phyloP scores from a whole-genome alignment of 495 filamentous ascomycete species.

The Elaphomyces granulatus region DNA sequence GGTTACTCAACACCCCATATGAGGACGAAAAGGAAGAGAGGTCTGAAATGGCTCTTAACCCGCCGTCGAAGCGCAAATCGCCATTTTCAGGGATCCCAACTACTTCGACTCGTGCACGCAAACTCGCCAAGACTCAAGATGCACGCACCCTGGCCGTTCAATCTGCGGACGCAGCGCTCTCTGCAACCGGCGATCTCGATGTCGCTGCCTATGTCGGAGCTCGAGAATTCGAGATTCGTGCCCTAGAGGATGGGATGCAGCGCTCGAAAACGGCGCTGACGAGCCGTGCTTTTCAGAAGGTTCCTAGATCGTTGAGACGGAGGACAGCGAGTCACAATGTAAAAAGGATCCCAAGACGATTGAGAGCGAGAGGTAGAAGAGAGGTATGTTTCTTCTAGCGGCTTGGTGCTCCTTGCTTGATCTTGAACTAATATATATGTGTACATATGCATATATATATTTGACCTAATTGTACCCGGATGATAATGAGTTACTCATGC shows the following conservation, averaged over 20 bases:
- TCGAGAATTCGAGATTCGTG: conserved; percentile 76
- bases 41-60: conserved; percentile 20
- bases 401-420: not conserved
- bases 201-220: conserved; percentile 67
- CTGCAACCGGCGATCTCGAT: conserved; percentile 61
- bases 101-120: conserved; percentile 19
- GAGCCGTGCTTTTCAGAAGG: conserved; percentile 73
- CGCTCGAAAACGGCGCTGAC: conserved; percentile 51
- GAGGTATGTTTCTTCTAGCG: conserved; percentile 37
- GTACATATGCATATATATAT: not conserved
- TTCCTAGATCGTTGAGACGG: conserved; percentile 69
- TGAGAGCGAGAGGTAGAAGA: conserved; percentile 52
- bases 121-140: conserved; percentile 53
- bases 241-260: conserved; percentile 65
- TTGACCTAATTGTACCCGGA: conserved; percentile 1
- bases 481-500: conserved; percentile 1
- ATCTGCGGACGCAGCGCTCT: conserved; percentile 52
- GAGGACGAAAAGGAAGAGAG: not conserved
- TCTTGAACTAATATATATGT: too few relatives aligned
- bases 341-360: conserved; percentile 70
- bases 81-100: conserved; percentile 2
- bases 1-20: not conserved
- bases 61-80: conserved; percentile 22
- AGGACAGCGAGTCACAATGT: conserved; percentile 91
- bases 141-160: conserved; percentile 62